Conservation (phyloP, 192 early-diverging fungal genomes). For the Chytriomyces sp. region DNA sequence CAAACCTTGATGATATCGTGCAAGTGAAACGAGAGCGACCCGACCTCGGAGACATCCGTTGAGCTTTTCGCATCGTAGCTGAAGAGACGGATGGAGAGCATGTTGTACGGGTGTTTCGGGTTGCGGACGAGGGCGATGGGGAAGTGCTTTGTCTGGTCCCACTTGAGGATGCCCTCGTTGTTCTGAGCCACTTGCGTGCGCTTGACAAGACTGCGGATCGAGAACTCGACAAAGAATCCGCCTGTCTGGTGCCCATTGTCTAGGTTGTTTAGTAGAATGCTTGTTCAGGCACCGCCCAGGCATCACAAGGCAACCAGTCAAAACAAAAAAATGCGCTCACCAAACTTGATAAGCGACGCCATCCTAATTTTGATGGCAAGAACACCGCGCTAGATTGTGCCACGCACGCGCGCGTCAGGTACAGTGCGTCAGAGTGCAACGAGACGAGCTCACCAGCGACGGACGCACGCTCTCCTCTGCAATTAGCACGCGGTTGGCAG, state of each 20-base stretch:
- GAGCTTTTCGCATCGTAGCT: slow-evolving; percentile 21
- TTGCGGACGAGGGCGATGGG: slow-evolving; percentile 37
- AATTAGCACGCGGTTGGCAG: not conserved
- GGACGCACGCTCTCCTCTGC: slow-evolving; percentile 20
- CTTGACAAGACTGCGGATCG: slow-evolving; percentile 30
- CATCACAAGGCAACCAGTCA: not conserved
- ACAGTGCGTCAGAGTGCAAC: no score
- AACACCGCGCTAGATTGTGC: slow-evolving; percentile 12
- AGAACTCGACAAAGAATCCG: slow-evolving; percentile 13
- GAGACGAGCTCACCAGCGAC: not conserved
- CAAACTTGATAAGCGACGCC: slow-evolving; percentile 26
- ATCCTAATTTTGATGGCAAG: slow-evolving; percentile 20
- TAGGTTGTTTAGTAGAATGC: not conserved
- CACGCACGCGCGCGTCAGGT: not conserved
- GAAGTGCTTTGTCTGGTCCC: slow-evolving; percentile 52
- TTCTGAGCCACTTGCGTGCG: slow-evolving; percentile 21
- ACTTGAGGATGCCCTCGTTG: slow-evolving; percentile 20
- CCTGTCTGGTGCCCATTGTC: not conserved
- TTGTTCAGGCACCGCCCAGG: not conserved
- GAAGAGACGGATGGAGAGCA: slow-evolving; percentile 35
- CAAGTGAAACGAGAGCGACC: slow-evolving; percentile 47
- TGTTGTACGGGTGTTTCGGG: slow-evolving; percentile 47
- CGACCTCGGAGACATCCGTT: slow-evolving; percentile 23
- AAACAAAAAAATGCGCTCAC: not conserved
- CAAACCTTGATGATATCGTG: slow-evolving; percentile 48